phyloP scores from a whole-genome alignment of 768 basidiomycete species.

The Leccinum subtestaceum region DNA sequence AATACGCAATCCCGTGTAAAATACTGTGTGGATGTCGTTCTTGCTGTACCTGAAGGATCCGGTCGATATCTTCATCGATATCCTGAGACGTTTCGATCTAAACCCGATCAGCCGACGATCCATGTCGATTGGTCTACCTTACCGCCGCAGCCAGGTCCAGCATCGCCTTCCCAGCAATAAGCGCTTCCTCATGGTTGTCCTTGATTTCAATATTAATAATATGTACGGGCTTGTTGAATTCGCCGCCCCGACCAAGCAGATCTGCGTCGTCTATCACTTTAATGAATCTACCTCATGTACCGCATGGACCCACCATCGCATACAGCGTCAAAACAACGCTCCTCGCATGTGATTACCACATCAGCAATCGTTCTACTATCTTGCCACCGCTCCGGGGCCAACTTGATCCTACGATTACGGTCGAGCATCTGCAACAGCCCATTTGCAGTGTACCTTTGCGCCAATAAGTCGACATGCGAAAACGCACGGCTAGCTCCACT shows the following conservation, averaged over 20 bases:
- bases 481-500: constrained; percentile 30
- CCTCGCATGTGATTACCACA: constrained; percentile 97
- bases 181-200: constrained; percentile 98
- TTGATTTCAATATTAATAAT: constrained; percentile 98
- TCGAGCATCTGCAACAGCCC: constrained; percentile 96
- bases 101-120: constrained; percentile 12
- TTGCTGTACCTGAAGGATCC: constrained; percentile 79
- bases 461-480: constrained; percentile 13
- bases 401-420: constrained; percentile 87
- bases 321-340: constrained; percentile 97
- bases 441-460: constrained; percentile 81
- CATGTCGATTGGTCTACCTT: constrained; percentile 32
- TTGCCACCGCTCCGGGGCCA: constrained; percentile 96
- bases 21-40: constrained; percentile 90
- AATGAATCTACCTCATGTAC: constrained; percentile 6
- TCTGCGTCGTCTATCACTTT: constrained; percentile 46
- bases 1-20: constrained; percentile 89
- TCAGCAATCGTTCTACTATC: constrained; percentile 88
- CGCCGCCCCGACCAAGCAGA: constrained; percentile 81
- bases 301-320: constrained; percentile 76
- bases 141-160: constrained; percentile 88
- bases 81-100: constrained; percentile 87
- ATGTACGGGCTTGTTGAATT: constrained; percentile 92
- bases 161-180: constrained; percentile 94
- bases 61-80: constrained; percentile 88